phyloP scores from a whole-genome alignment of 495 filamentous ascomycete genomes.

The Annulohypoxylon maeteangense region DNA sequence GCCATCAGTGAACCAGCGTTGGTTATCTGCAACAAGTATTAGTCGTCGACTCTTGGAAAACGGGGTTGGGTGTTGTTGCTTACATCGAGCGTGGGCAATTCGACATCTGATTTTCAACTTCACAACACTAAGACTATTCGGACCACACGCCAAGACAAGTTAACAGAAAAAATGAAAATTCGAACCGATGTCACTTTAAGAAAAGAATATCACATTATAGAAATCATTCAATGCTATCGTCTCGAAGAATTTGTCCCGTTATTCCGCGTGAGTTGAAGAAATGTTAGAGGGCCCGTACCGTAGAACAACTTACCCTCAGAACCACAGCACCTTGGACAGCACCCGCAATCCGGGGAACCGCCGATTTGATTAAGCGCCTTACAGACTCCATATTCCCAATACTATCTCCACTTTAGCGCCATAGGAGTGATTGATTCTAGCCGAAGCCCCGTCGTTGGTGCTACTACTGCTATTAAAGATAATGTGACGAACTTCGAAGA shows the following conservation, averaged over 20 bases:
- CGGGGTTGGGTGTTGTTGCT: background rate
- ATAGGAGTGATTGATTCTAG: constrained; percentile 42
- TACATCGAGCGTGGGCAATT: background rate
- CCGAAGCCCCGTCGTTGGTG: constrained; percentile 25
- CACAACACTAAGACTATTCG: too few species aligned
- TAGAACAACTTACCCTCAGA: background rate
- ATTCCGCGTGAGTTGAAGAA: background rate
- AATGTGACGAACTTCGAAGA: constrained; percentile 45
- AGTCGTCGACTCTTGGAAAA: background rate
- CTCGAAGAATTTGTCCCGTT: background rate
- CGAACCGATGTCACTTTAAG: too few species aligned
- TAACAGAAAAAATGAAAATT: too few species aligned
- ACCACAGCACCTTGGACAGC: background rate
- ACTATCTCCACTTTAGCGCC: constrained; percentile 50
- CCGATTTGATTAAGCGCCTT: constrained; percentile 24
- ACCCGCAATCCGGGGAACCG: constrained; percentile 2
- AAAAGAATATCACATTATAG: too few species aligned
- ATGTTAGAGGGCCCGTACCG: background rate
- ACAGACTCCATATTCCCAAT: constrained; percentile 44
- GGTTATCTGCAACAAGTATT: background rate
- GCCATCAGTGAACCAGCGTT: constrained; percentile 5
- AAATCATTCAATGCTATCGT: background rate
- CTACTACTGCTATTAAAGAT: constrained; percentile 50
- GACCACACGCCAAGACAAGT: too few species aligned
- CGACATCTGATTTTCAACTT: background rate